A percentile compares a stretch with the other conserved stretches of the same genome.
Evolutionary conservation across 208 protist genomes (phyloP).

Genomic region (Trypanosoma theileri): DNA sequence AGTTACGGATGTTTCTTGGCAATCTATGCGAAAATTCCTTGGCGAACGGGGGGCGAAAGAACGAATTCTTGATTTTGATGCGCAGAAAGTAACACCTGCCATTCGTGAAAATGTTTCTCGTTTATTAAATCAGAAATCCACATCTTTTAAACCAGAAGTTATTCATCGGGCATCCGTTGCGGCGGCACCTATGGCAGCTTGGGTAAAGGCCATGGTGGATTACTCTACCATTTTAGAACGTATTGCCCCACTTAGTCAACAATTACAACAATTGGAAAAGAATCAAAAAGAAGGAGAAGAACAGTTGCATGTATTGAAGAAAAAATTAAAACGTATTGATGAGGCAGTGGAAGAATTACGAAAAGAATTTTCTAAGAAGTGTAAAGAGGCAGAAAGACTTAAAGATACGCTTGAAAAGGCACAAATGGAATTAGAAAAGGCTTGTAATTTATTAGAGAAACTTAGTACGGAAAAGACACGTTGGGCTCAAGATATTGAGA

Average conservation of each 20-base stretch:
- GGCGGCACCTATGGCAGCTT: conserved; percentile 95
- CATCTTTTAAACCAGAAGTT: conserved; percentile 92
- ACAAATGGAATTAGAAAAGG: conserved; percentile 85
- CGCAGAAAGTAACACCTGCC: conserved; percentile 83
- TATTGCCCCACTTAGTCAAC: conserved; percentile 82
- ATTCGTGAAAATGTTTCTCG: conserved; percentile 82
- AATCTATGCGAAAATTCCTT: conserved; percentile 96
- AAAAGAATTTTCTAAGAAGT: conserved; percentile 88
- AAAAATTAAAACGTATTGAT: conserved; percentile 90
- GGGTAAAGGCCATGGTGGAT: conserved; percentile 96
- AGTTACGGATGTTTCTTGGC: conserved; percentile 94
- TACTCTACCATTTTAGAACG: conserved; percentile 95
- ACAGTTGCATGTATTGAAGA: conserved; percentile 72
- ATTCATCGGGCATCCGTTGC: conserved; percentile 92
- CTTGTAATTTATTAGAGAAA: conserved; percentile 94
- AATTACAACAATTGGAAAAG: conserved; percentile 82
- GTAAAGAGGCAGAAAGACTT: conserved; percentile 92
- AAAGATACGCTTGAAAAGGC: conserved; percentile 86
- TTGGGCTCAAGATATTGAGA: conserved; percentile 85
- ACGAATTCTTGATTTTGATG: conserved; percentile 96
- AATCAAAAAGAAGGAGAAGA: conserved; percentile 78
- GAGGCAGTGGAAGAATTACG: conserved; percentile 75
- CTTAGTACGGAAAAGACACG: conserved; percentile 94
- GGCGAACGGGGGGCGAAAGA: conserved; percentile 91
- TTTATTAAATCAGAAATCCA: conserved; percentile 83